Conservation (phyloP, 2,329 filamentous ascomycete genomes). For the Dichotomopilus funicola region DNA sequence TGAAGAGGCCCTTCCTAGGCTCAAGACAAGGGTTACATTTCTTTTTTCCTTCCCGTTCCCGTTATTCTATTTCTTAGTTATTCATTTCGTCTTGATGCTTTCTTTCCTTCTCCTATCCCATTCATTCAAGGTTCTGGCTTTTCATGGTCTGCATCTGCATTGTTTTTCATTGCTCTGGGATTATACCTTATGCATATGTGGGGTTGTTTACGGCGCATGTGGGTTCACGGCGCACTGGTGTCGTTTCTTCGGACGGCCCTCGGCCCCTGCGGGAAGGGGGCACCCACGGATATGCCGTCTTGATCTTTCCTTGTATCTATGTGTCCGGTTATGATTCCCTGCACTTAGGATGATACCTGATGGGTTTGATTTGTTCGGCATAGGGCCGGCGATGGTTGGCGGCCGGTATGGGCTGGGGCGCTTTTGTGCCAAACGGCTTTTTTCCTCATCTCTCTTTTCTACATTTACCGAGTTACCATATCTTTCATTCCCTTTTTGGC, state of each 20-base stretch:
- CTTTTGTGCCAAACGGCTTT: constrained; percentile 6
- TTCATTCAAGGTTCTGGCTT: constrained; percentile 10
- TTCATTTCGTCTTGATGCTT: constrained; percentile 8
- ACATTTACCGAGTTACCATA: no score
- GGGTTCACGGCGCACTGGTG: constrained; percentile 13
- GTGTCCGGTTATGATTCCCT: constrained; percentile 6
- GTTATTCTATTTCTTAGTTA: background rate
- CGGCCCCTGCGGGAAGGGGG: background rate
- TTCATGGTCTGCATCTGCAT: constrained; percentile 9
- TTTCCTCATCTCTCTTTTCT: background rate
- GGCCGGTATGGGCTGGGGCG: constrained; percentile 6
- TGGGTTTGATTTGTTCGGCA: constrained; percentile 4
- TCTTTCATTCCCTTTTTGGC: constrained; percentile 1
- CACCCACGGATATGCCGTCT: no score
- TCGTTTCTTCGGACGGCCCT: constrained; percentile 4
- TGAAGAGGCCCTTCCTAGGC: no score
- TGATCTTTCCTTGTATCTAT: background rate
- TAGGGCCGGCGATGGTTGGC: no score
- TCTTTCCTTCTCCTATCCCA: constrained; percentile 5
- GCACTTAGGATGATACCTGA: constrained; percentile 18
- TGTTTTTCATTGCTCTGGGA: constrained; percentile 11
- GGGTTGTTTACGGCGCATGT: constrained; percentile 15
- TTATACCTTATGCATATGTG: constrained; percentile 16
- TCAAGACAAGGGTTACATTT: background rate
- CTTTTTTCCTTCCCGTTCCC: background rate